phyloP scores from a whole-genome alignment of 108 stramenopile genomes.

The Thalassiosira profunda region DNA sequence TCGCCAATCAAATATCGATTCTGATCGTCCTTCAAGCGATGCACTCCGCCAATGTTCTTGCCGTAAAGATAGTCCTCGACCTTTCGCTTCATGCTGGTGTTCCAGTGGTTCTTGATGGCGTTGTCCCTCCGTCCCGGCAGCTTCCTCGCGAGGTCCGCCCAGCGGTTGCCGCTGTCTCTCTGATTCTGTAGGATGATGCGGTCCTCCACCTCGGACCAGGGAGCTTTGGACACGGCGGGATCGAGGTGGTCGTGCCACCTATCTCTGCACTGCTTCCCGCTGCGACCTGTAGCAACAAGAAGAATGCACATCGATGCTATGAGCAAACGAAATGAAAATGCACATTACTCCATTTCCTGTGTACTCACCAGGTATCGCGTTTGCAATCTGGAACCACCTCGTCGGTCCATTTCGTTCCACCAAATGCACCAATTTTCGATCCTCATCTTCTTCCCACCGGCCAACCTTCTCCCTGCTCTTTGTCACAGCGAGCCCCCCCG shows the following conservation, averaged over 20 bases:
- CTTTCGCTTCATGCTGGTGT: conserved; percentile 72
- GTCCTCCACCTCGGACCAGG: conserved; percentile 73
- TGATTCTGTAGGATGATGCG: conserved; percentile 63
- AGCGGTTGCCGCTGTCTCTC: conserved; percentile 53
- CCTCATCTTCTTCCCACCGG: conserved; percentile 87
- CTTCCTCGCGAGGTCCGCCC: conserved; percentile 84
- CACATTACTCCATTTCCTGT: no score
- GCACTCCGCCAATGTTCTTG: conserved; percentile 50
- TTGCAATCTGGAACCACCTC: conserved; percentile 85
- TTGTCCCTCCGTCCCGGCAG: conserved; percentile 85
- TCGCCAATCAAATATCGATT: conserved; percentile 68
- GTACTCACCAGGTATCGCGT: conserved; percentile 56
- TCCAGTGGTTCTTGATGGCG: conserved; percentile 88
- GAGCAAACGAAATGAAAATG: conserved; percentile 58
- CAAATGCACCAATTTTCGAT: conserved; percentile 47
- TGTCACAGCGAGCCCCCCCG: no score
- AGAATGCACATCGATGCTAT: conserved; percentile 76
- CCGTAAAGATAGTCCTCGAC: conserved; percentile 77
- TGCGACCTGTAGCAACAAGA: conserved; percentile 46
- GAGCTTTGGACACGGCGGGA: conserved; percentile 68
- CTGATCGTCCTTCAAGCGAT: conserved; percentile 45
- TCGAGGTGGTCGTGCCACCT: conserved; percentile 84
- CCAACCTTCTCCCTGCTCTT: no score
- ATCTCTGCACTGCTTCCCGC: conserved; percentile 80
- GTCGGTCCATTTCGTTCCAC: conserved; percentile 73